Percentiles rank a stretch among this genome's conserved stretches.
Evolutionary conservation across 768 basidiomycete species (phyloP).

Genomic region (Leccinum broughii): DNA sequence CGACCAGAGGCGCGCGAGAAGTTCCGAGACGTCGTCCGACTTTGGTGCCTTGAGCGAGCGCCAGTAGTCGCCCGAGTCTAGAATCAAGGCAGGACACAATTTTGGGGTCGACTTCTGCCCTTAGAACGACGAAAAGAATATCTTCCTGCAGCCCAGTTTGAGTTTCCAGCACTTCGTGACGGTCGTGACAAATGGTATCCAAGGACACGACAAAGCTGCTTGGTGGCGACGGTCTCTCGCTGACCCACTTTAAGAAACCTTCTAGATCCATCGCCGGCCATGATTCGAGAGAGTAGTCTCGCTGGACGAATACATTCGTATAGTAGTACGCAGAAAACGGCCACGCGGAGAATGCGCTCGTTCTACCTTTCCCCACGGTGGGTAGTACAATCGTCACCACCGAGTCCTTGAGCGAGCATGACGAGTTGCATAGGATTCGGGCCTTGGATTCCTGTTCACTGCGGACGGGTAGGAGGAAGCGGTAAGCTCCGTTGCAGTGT

Average conservation of each 20-base stretch:
- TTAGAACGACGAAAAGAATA: constrained; percentile 3
- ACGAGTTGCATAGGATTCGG: too few species aligned
- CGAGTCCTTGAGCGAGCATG: too few species aligned
- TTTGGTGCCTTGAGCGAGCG: too few species aligned
- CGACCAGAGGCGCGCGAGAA: too few species aligned
- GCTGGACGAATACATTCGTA: neutral
- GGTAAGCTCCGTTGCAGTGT: constrained; percentile 35
- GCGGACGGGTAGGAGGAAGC: constrained; percentile 36
- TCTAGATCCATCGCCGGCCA: constrained; percentile 34
- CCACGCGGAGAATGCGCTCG: too few species aligned
- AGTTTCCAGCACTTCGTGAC: neutral
- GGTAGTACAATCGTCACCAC: too few species aligned
- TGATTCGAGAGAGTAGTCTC: neutral
- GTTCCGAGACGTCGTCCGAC: too few species aligned
- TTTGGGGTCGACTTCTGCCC: constrained; percentile 11
- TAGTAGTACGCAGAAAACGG: too few species aligned
- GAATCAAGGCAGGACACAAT: constrained; percentile 22
- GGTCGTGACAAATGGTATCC: constrained; percentile 27
- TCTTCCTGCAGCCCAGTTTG: neutral
- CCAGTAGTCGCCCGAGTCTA: constrained; percentile 9
- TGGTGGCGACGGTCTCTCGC: constrained; percentile 25
- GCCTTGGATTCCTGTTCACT: too few species aligned
- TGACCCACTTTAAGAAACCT: constrained; percentile 42
- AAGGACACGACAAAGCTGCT: constrained; percentile 41
- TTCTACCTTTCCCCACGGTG: too few species aligned